A percentile compares a stretch with the other conserved stretches of the same genome.
Evolutionary conservation across 2,329 filamentous ascomycete species (phyloP).

Genomic region (Epicoccum nigrum): DNA sequence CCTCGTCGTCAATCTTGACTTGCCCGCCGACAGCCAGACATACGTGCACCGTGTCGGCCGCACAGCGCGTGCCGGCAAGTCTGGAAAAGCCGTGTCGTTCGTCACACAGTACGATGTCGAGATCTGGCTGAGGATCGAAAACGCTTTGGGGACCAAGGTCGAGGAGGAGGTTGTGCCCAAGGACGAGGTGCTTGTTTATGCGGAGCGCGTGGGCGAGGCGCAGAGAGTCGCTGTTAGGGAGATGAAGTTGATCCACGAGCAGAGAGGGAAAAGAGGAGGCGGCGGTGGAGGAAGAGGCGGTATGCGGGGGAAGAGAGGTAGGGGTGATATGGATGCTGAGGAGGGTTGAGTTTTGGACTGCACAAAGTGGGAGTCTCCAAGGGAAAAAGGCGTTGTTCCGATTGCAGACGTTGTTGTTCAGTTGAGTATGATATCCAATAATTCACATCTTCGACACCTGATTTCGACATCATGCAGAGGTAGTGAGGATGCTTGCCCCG

Average conservation of each 20-base stretch:
- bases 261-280: slow-evolving; percentile 62
- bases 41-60: slow-evolving; percentile 90
- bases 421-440: slow-evolving; percentile 6
- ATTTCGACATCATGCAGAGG: not conserved
- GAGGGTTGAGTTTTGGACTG: too few species aligned
- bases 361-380: too few species aligned
- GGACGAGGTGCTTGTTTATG: slow-evolving; percentile 85
- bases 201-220: slow-evolving; percentile 78
- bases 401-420: not conserved
- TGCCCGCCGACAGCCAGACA: slow-evolving; percentile 85
- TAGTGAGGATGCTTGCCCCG: not conserved
- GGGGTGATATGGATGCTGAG: slow-evolving; percentile 76
- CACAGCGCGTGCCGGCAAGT: slow-evolving; percentile 85
- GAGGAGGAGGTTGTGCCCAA: slow-evolving; percentile 71
- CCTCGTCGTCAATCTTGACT: slow-evolving; percentile 82
- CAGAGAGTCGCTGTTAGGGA: slow-evolving; percentile 79
- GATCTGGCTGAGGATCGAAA: slow-evolving; percentile 80
- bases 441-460: not conserved
- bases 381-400: too few species aligned
- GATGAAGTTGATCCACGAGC: slow-evolving; percentile 81
- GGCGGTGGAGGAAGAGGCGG: slow-evolving; percentile 51
- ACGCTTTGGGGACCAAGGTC: slow-evolving; percentile 78
- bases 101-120: slow-evolving; percentile 89
- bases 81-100: slow-evolving; percentile 78
- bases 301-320: slow-evolving; percentile 51